phyloP scores from a whole-genome alignment of 768 basidiomycete species.

The Boletus huronensis region DNA sequence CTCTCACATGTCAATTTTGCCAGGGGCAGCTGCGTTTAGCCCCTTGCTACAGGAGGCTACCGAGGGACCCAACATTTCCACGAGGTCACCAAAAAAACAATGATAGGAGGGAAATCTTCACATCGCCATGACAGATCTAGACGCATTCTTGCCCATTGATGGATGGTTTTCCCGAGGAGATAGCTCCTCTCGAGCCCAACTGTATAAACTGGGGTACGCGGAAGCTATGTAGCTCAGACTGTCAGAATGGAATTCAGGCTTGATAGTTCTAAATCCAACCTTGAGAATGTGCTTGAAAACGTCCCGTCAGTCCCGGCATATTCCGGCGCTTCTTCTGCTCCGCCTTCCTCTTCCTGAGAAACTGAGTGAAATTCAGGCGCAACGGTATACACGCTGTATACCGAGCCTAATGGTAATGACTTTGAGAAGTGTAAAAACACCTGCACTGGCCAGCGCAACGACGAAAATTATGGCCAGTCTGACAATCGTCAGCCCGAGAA shows the following conservation, averaged over 20 bases:
- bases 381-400: conserved; percentile 78
- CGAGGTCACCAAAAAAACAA: neutral
- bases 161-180: neutral
- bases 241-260: neutral
- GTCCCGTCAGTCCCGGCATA: conserved; percentile 68
- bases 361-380: conserved; percentile 70
- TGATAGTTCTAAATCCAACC: neutral
- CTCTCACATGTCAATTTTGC: neutral
- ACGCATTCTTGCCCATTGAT: neutral
- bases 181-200: neutral
- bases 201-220: neutral
- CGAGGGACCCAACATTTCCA: too few species aligned
- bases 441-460: conserved; percentile 52
- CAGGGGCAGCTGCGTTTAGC: neutral
- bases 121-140: neutral
- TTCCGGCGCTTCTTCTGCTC: conserved; percentile 54
- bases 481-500: conserved; percentile 43
- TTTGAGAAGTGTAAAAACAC: conserved; percentile 67
- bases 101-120: neutral
- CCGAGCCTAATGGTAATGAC: conserved; percentile 74
- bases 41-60: neutral
- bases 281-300: conserved; percentile 67
- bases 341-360: conserved; percentile 68
- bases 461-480: conserved; percentile 54
- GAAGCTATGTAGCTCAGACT: conserved; percentile 36